Evolutionary conservation across 768 basidiomycete genomes (phyloP), one percentile per base, ranked within the genome.

Genomic region (Boletus pseudo-olivaceus): DNA sequence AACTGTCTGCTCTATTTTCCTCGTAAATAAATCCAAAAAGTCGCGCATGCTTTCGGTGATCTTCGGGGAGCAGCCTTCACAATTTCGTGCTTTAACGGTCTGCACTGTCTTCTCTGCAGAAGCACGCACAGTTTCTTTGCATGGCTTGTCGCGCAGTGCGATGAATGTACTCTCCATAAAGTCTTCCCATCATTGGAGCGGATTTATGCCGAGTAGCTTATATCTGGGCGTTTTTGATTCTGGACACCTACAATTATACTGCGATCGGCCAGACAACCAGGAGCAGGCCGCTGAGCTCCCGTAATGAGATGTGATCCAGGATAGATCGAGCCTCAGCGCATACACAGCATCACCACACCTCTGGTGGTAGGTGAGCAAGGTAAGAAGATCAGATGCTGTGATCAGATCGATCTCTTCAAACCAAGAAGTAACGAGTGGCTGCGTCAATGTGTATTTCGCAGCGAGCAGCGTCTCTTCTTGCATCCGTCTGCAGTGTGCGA

Each of bases 321-420:
- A 49, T 7, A 55, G 41, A 27, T 61, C 9, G 0, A 8, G 5
- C 19, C 33, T 40, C n/a, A 61, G 35, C 0, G 23, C 40, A n/a
- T 52, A 48, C 5, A 54, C 59, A 7, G 57, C 61, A 1, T 56
- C 43, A 3, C 57, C 38, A 12, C 67, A 68, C 6, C 17, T 23
- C n/a, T 23, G 12, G 23, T 64, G 65, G 35, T 67, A 64, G 23
- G 50, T 57, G 9, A 64, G 51, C 8, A 72, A 39, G 4, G 57
- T 34, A 34, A 68, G 63, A 4, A 72, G 51, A 14, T 62, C 64
- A 2, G 50, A 27, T 1, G 64, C 67, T 8, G 60, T 59, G 38
- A 74, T 60, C 43, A 66, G 20, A 0, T 58, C 59, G 1, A 74
- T 57, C 41, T 69, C 71, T 44, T 63, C 42, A 8, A 62, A 61